Percentiles rank a stretch among this genome's conserved stretches.
phyloP scores from a whole-genome alignment of 78 protist species.

The Dictyostelium firmibasis region DNA sequence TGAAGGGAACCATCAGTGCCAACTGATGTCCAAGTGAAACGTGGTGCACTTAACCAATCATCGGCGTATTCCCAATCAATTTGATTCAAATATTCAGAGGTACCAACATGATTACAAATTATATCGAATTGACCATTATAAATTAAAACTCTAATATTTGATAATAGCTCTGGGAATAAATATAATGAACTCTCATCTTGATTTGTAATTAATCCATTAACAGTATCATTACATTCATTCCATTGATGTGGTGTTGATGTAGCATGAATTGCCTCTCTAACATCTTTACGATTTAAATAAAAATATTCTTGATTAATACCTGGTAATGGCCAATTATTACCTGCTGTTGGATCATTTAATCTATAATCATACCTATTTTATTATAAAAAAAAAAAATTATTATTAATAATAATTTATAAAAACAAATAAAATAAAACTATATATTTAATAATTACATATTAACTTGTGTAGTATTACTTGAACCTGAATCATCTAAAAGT shows the following conservation, averaged over 20 bases:
- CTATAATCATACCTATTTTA: constrained; percentile 15
- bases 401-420: no score
- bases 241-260: neutral
- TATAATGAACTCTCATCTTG: constrained; percentile 43
- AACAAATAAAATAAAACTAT: no score
- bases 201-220: neutral
- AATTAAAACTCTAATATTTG: neutral
- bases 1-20: neutral
- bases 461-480: neutral
- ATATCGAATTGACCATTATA: constrained; percentile 72
- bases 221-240: constrained; percentile 50
- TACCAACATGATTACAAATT: constrained; percentile 74
- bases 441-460: neutral
- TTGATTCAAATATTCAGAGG: constrained; percentile 14
- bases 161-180: constrained; percentile 4
- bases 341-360: constrained; percentile 40
- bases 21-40: constrained; percentile 27
- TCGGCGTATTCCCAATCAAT: constrained; percentile 29
- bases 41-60: constrained; percentile 17
- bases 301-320: neutral
- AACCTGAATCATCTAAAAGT: constrained; percentile 31
- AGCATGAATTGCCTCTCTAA: constrained; percentile 37
- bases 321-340: constrained; percentile 52
- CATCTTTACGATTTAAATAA: neutral
- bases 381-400: no score